Conservation (phyloP, 345 rosid genomes). For the Dipteronia sinensis region DNA sequence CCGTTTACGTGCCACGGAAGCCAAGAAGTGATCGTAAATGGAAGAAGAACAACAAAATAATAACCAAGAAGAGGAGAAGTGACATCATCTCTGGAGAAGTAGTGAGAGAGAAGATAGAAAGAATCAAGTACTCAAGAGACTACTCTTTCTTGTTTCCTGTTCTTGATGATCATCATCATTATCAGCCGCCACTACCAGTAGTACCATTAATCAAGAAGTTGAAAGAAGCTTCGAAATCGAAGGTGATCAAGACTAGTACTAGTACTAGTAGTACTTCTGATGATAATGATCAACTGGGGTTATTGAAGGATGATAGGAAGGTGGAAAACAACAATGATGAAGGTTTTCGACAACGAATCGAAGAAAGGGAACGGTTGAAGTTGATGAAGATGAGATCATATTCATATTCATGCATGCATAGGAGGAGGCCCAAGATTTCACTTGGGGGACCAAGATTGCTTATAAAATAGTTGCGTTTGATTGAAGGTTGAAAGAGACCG, state of each 20-base stretch:
- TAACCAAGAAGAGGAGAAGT: background rate
- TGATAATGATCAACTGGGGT: no score
- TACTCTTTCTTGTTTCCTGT: constrained; percentile 3
- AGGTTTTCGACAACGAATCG: no score
- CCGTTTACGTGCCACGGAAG: background rate
- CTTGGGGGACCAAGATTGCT: background rate
- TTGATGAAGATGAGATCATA: no score
- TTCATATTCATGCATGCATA: background rate
- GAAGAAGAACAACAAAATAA: background rate
- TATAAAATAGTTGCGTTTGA: background rate
- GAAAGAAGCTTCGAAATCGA: background rate
- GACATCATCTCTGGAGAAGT: background rate
- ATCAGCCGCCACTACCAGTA: no score
- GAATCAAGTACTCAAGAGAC: constrained; percentile 8
- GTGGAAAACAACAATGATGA: background rate
- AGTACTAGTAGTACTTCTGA: background rate
- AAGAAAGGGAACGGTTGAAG: no score
- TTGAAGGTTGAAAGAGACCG: no score
- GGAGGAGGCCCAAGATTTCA: background rate
- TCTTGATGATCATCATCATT: background rate
- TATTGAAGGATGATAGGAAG: no score
- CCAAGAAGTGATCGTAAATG: background rate
- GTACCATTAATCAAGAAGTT: background rate
- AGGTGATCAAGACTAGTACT: no score
- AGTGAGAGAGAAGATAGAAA: background rate